Base-by-base conservation (phyloP, 805 yeast genomes). In the Ogataea haglerorum region DNA sequence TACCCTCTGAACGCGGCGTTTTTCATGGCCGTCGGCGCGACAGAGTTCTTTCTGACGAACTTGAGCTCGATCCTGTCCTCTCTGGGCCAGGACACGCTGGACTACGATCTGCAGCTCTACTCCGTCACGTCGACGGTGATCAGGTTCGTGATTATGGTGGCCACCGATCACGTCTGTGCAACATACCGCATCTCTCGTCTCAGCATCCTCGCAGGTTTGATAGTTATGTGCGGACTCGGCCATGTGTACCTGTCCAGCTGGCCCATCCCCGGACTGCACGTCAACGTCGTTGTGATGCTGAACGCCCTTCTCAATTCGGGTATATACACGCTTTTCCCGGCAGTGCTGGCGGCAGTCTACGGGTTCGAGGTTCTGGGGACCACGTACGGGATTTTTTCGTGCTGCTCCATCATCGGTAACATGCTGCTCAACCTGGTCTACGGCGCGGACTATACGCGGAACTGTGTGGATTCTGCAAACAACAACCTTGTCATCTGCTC, bases 361-460 rank as follows among this genome's bases (percentile, higher is more conserved):
- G 97, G 97, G 0, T 73, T 85, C 16, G 89, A 85, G 30, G 74
- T 85, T 24, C 78, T 91, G 62, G 98, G 97, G 0, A 85, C 95
- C 2, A 85, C 91, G 2, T 91, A 96, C 87, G 97, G 97, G 2
- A 68, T 84, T 18, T 85, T 88, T 58, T 82, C 88, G 75, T 72
- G 85, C 25, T 93, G 95, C 0, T 95, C 96, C 2, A 51, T 57
- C 16, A 29, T 60, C 34, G 65, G 65, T 3, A 58, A 57, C 26
- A 40, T 60, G 40, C 38, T 54, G 29, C 37, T 58, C n/a, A 60
- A 95, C 93, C 58, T 86, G 37, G 51, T 80, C 10, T 90, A 83
- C 60, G 95, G 95, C 1, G 51, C 65, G n/a, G 66, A 78, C 19
- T 81, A 76, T 48, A 88, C 85, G 47, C 39, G 45, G 12, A 54